Conservation (phyloP, 805 yeast species). For the Candida incommunis region DNA sequence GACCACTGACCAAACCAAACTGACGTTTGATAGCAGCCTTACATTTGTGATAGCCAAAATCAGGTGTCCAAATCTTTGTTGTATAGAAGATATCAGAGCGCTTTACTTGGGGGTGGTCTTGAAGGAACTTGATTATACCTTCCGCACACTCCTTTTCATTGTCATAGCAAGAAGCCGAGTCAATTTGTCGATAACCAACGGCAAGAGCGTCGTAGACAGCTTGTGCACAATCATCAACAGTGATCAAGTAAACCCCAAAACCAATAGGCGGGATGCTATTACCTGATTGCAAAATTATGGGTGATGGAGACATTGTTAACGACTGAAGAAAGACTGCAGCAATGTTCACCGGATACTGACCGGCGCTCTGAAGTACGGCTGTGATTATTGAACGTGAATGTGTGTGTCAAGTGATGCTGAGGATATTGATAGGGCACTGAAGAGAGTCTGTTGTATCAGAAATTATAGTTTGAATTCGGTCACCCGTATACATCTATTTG, state of each 20-base stretch:
- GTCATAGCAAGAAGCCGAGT: constrained; percentile 52
- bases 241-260: constrained; percentile 15
- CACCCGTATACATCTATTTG: too few species aligned
- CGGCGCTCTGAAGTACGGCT: too few species aligned
- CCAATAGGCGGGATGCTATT: constrained; percentile 14
- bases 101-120: constrained; percentile 33
- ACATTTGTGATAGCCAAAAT: constrained; percentile 46
- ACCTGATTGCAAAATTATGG: background rate
- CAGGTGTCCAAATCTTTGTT: constrained; percentile 60
- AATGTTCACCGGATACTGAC: too few species aligned
- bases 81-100: constrained; percentile 40
- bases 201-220: constrained; percentile 43
- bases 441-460: too few species aligned
- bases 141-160: constrained; percentile 50
- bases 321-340: too few species aligned
- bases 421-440: too few species aligned
- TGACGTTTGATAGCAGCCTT: constrained; percentile 44
- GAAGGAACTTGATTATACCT: constrained; percentile 41
- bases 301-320: too few species aligned
- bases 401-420: too few species aligned
- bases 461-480: too few species aligned
- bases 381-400: too few species aligned
- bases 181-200: constrained; percentile 60
- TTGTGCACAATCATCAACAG: constrained; percentile 12
- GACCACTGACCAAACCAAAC: constrained; percentile 32